Evolutionary conservation across 306 rosid species (phyloP).

Genomic region (Purshia tridentata): DNA sequence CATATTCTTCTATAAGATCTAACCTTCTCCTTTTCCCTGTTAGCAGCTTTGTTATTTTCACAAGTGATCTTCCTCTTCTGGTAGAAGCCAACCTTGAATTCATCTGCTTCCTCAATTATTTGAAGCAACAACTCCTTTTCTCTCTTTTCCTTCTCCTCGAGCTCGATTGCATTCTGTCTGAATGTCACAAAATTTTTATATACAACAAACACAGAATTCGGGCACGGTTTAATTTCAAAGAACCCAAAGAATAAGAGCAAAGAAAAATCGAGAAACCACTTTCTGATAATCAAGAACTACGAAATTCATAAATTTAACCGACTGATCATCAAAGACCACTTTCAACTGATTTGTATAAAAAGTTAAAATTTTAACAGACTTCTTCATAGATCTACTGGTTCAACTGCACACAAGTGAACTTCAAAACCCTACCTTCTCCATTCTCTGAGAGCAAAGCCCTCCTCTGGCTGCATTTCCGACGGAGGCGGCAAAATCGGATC

Average conservation of each 20-base stretch:
- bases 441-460: slow-evolving; percentile 40
- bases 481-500: slow-evolving; percentile 43
- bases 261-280: not conserved
- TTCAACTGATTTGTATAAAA: not conserved
- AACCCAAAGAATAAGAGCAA: not conserved
- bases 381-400: not conserved
- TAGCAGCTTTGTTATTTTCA: slow-evolving; percentile 35
- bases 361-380: not conserved
- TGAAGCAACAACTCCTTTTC: slow-evolving; percentile 42
- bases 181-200: not conserved
- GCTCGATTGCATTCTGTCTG: slow-evolving; percentile 41
- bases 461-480: slow-evolving; percentile 38
- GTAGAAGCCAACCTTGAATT: slow-evolving; percentile 42
- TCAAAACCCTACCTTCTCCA: slow-evolving; percentile 41
- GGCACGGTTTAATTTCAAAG: not conserved
- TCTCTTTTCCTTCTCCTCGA: slow-evolving; percentile 42
- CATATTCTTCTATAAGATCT: not conserved
- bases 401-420: not conserved
- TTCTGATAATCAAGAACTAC: not conserved
- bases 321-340: not conserved
- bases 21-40: slow-evolving; percentile 54
- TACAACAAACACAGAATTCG: not conserved
- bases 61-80: slow-evolving; percentile 30
- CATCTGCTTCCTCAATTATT: slow-evolving; percentile 39
- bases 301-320: too few relatives aligned